Base-by-base conservation (phyloP, 2,329 filamentous ascomycete species). In the Cadophora sp. region DNA sequence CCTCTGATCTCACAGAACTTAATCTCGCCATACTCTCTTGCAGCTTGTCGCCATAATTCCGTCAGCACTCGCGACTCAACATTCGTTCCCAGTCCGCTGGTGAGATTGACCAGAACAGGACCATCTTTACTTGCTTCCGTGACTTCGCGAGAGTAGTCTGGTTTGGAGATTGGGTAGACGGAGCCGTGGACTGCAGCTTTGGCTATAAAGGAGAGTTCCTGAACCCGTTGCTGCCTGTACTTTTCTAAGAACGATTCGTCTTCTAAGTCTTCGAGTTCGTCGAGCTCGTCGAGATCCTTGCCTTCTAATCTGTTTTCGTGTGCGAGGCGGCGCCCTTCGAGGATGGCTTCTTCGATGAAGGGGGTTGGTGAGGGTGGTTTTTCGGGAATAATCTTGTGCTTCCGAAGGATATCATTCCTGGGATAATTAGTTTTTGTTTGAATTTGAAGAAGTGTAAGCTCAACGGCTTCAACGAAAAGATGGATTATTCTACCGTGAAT, bases 321-420 rank as follows among this genome's bases (percentile, higher is more conserved):
- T 31, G 94, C 94, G 70, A 97, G 85, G 74, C 90, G 85, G 68
- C 92, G 88, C 14, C 92, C 96, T 82, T 97, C 92, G 24, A 91
- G 80, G 58, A 99, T 88, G 4, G 96, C 96, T 83, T 98, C 95
- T 81, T 99, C 92, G 76, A 99, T 97, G 83, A 97, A 91, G 7
- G 94, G 94, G 1, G 96, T 97, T 1, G 96, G 96, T 56, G 95
- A 97, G 3, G 94, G 94, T 0, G 95, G 94, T 79, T 97, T 98
- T 79, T 98, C 94, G n/a, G 96, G 96, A 70, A 99, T 98, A 73
- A 99, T 86, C 73, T 94, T 93, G 83, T 99, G 94, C 80, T 97
- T 97, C 75, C 96, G 92, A 67, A 99, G 89, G 77, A 99, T 99
- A 75, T 99, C 96, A 79, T 99, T 99, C 94, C 94, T 97, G 73